A percentile compares a stretch with the other conserved stretches of the same genome.
These are phyloP conservation scores for Coprinopsis sp. DNA, from an alignment of 768 basidiomycete species.

Conservation along the genomic window DNA sequence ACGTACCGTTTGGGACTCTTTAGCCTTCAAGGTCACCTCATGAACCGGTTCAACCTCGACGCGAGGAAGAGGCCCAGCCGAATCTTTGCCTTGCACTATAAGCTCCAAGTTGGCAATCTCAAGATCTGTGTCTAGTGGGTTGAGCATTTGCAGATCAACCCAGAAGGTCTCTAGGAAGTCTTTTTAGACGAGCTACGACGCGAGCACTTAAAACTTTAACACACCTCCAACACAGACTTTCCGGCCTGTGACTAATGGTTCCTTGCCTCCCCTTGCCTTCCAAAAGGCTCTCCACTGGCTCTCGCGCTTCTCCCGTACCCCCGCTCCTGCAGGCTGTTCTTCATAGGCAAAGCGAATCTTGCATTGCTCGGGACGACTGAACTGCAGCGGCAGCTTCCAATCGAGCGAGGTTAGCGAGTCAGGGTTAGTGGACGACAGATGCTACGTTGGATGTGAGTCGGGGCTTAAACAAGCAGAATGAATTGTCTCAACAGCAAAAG, in stretches of 20 bases:
- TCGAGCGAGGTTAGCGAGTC: conserved; percentile 37
- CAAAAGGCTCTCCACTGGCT: conserved; percentile 61
- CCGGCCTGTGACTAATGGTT: conserved; percentile 47
- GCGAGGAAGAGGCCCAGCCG: conserved; percentile 26
- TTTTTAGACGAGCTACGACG: not conserved
- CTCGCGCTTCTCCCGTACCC: conserved; percentile 63
- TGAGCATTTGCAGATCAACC: conserved; percentile 65
- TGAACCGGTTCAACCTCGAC: conserved; percentile 57
- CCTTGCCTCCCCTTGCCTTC: conserved; percentile 48
- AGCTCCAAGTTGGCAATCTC: conserved; percentile 60
- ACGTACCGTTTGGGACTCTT: conserved; percentile 62
- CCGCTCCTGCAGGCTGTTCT: conserved; percentile 35
- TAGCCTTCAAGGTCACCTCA: conserved; percentile 57
- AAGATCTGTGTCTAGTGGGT: conserved; percentile 74
- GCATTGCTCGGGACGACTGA: conserved; percentile 58
- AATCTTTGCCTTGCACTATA: conserved; percentile 37
- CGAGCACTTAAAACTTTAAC: conserved; percentile 10
- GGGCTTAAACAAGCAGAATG: not conserved
- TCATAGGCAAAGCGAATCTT: conserved; percentile 54
- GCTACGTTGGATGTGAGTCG: conserved; percentile 39
- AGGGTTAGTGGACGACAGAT: conserved; percentile 59
- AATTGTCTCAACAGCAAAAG: conserved; percentile 68
- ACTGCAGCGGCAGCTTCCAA: conserved; percentile 59
- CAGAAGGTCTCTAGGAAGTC: conserved; percentile 60
- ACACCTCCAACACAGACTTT: conserved; percentile 63